Base-by-base conservation (phyloP, 805 yeast species). In the Starmerella sirachaensis region DNA sequence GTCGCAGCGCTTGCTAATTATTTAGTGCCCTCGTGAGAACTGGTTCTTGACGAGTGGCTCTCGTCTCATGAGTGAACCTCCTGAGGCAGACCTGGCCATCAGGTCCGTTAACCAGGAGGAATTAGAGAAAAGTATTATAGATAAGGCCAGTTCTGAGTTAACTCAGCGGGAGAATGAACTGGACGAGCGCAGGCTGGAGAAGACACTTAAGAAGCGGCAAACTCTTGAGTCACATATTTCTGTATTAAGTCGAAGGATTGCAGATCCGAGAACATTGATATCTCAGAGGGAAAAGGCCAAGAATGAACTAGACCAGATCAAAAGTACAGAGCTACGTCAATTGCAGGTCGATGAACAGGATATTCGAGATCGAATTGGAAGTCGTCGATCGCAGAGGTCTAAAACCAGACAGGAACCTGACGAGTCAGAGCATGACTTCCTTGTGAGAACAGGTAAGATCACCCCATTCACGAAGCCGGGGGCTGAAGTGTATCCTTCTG, bases 381-480 rank as follows among this genome's bases (percentile, higher is more conserved):
- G 40, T 50, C 13, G 38, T 18, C 33, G 11, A 12, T 21, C 10
- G 24, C 24, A 21, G 10, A 11, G 11, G 17, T 24, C 29, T 29
- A 31, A 16, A 38, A 37, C 18, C 38, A 40, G 24, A 33, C 13
- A 2, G 37, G 33, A 3, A 6, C 74, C 79, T 0, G 80, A 71
- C n/a, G 97, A 91, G 52, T 60, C 84, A 0, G 80, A 79, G 52
- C 72, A 72, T 40, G 96, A 86, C 35, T 86, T 59, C 52, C 64
- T 91, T 43, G 72, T 91, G 0, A 67, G 98, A 46, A 86, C 88
- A 0, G 98, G 98, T 20, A 76, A 84, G 55, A 73, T 85, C 39
- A 91, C 98, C 0, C 97, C 97, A 0, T 91, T 91, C 63, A 93
- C 95, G 9, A 38, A 31, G 6, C 20, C 41, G 4, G 37, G 21